Evolutionary conservation across 2,329 filamentous ascomycete genomes (phyloP), one percentile per base, ranked within the genome.

Genomic region (Chrysoporthe cubensis): DNA sequence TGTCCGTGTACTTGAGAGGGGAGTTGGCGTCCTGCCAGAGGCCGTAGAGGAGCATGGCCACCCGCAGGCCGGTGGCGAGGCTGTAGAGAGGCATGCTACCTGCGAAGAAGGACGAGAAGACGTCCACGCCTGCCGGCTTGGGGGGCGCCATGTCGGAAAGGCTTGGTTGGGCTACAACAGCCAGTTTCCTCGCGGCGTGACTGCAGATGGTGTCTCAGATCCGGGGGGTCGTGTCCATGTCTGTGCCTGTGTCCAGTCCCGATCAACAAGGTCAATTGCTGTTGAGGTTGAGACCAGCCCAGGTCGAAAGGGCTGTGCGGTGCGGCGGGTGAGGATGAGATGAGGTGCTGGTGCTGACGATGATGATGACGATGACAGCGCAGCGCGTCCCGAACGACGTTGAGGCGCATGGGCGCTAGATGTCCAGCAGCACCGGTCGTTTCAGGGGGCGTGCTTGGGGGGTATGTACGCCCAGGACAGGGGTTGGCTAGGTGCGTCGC

Each of bases 1-100:
- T 97, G 80, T 99, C 96, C 63, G 96, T 99, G 83, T 98, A 99
- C 81, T 98, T 98, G 76, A 99, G 82, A 16, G 95, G 90, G 8
- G 94, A 96, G 80, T 94, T 86, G 69, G 93, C 90, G 80, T 99
- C 96, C 82, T 99, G 96, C 84, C 92, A 94, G 69, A 93, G 87
- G 68, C 96, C 95, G 78, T 98, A 98, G 74, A 96, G 77, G 62
- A 98, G 87, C 71, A 99, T 89, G 43, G 82, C 78, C 6, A 88
- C 76, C 69, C 96, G 92, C 34, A 99, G 86, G 60, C 89, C 74
- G 65, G 89, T 81, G 62, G 87, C 83, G 14, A 86, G 78, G 64
- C 80, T 71, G 77, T 90, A 88, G 74, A 91, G 84, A 9, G 84
- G 82, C 8, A 76, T 46, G 1, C 82, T 81, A 66, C 74, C 73